These are phyloP conservation scores for Penicillium sumatraense DNA, from an alignment of 2,329 filamentous ascomycete genomes.

Conservation along the genomic window DNA sequence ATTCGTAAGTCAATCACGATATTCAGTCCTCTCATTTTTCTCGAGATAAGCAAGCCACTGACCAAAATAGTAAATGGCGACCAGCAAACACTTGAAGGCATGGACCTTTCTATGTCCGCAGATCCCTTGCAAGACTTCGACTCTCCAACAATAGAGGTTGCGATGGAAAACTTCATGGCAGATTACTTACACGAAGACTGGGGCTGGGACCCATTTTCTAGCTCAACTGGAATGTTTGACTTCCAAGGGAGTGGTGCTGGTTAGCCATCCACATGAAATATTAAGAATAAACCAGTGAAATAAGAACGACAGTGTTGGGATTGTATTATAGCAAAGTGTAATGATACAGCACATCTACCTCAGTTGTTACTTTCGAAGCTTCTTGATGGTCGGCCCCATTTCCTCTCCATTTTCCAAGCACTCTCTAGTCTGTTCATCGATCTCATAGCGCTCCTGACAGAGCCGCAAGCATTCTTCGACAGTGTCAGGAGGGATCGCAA, in stretches of 20 bases:
- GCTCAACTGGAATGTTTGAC: neutral
- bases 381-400: constrained; percentile 42
- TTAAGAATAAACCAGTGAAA: no score
- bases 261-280: neutral
- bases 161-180: constrained; percentile 28
- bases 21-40: neutral
- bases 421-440: constrained; percentile 41
- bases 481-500: constrained; percentile 23
- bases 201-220: constrained; percentile 31
- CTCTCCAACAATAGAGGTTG: constrained; percentile 18
- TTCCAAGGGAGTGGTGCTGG: neutral
- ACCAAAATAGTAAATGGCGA: neutral
- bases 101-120: neutral
- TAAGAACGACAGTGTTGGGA: no score
- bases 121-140: constrained; percentile 11
- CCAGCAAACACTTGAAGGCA: neutral
- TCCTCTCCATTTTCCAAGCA: constrained; percentile 36
- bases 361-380: constrained; percentile 40
- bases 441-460: constrained; percentile 37
- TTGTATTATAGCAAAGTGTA: no score
- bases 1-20: neutral
- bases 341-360: constrained; percentile 13
- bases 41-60: neutral
- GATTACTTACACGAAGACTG: constrained; percentile 30
- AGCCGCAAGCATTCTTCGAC: constrained; percentile 37